phyloP scores from a whole-genome alignment of 257 asterid species.

The Linaria vulgaris region DNA sequence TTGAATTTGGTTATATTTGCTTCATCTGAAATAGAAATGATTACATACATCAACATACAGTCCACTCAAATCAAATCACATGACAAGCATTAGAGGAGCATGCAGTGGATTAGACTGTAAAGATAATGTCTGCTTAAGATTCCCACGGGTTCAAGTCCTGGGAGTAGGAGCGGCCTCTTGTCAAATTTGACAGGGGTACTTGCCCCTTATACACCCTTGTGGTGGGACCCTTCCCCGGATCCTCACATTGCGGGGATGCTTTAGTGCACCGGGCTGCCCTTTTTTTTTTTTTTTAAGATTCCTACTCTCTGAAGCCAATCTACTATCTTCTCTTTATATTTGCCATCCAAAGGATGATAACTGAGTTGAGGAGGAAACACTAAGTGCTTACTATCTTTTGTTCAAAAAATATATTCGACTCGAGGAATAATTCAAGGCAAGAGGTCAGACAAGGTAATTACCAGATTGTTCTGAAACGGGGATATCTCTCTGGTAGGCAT shows the following conservation, averaged over 20 bases:
- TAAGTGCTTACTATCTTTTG: neutral
- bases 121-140: neutral
- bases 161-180: too few relatives aligned
- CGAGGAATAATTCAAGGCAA: neutral
- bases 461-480: constrained; percentile 50
- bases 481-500: constrained; percentile 32
- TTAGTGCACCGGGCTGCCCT: too few relatives aligned
- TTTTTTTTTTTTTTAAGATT: too few relatives aligned
- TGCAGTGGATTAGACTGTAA: neutral
- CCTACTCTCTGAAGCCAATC: neutral
- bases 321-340: constrained; percentile 9
- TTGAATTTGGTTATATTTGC: constrained; percentile 45
- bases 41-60: constrained; percentile 18
- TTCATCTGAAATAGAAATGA: constrained; percentile 52
- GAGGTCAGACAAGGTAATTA: constrained; percentile 27
- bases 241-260: too few relatives aligned
- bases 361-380: too few relatives aligned
- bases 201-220: too few relatives aligned
- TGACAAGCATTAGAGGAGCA: constrained; percentile 10
- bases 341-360: too few relatives aligned
- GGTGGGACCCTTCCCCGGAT: too few relatives aligned
- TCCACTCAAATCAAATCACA: constrained; percentile 12
- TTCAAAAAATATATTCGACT: neutral
- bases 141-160: too few relatives aligned
- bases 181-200: too few relatives aligned